phyloP scores from a whole-genome alignment of 805 yeast genomes.

The Saccharomycopsis fodiens region DNA sequence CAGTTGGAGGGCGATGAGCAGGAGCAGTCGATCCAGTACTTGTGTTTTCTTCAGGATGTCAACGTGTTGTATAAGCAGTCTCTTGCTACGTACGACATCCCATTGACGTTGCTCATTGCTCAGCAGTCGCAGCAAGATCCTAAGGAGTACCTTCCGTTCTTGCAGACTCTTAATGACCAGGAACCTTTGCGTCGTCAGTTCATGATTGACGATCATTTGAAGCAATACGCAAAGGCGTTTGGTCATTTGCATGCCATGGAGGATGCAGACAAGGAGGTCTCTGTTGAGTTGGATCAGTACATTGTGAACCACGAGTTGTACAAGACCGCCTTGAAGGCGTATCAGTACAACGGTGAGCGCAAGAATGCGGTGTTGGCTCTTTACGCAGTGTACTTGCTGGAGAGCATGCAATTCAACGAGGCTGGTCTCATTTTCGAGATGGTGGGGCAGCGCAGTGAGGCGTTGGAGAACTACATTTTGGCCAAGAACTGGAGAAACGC shows the following conservation, averaged over 20 bases:
- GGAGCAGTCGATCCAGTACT: slow-evolving; percentile 67
- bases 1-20: slow-evolving; percentile 39
- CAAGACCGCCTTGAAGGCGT: slow-evolving; percentile 57
- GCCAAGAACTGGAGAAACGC: slow-evolving; percentile 88
- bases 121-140: slow-evolving; percentile 98
- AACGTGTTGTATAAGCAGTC: slow-evolving; percentile 74
- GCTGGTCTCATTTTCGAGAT: slow-evolving; percentile 76
- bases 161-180: slow-evolving; percentile 69
- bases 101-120: slow-evolving; percentile 74
- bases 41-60: slow-evolving; percentile 87
- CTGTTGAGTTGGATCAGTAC: slow-evolving; percentile 44
- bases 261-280: slow-evolving; percentile 23
- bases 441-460: slow-evolving; percentile 46
- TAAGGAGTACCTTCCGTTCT: slow-evolving; percentile 88
- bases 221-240: slow-evolving; percentile 62
- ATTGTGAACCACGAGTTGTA: slow-evolving; percentile 64
- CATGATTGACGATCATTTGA: slow-evolving; percentile 71
- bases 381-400: slow-evolving; percentile 57
- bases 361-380: slow-evolving; percentile 45
- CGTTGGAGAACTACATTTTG: slow-evolving; percentile 59
- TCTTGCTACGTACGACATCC: slow-evolving; percentile 74
- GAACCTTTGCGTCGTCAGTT: slow-evolving; percentile 60
- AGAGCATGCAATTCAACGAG: slow-evolving; percentile 53
- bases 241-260: slow-evolving; percentile 49
- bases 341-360: slow-evolving; percentile 47